phyloP scores from a whole-genome alignment of 495 filamentous ascomycete species.

The Cercophora newfieldiana region DNA sequence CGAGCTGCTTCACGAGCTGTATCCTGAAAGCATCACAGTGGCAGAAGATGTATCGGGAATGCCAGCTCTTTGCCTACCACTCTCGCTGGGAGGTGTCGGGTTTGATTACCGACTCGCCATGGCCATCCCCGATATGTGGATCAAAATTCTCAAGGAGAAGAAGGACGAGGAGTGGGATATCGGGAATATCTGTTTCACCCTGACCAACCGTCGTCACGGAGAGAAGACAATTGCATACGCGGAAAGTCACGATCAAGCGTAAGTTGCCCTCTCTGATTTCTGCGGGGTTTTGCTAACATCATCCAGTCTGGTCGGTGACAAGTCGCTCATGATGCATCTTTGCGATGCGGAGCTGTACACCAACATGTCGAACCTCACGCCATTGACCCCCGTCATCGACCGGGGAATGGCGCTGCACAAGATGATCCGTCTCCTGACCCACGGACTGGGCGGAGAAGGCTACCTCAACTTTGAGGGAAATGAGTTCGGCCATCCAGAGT shows the following conservation, averaged over 20 bases:
- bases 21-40: slow-evolving; percentile 83
- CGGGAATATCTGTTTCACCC: slow-evolving; percentile 74
- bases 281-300: slow-evolving; percentile 24
- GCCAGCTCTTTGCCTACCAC: slow-evolving; percentile 86
- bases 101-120: slow-evolving; percentile 98
- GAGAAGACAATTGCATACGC: slow-evolving; percentile 99
- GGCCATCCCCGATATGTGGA: slow-evolving; percentile 98
- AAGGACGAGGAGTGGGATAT: slow-evolving; percentile 93
- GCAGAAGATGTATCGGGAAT: slow-evolving; percentile 98
- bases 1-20: slow-evolving; percentile 88
- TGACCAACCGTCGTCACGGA: slow-evolving; percentile 90
- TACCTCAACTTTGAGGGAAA: slow-evolving; percentile 99
- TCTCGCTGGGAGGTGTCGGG: slow-evolving; percentile 85
- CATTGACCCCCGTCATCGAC: slow-evolving; percentile 85
- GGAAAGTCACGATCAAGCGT: slow-evolving; percentile 98
- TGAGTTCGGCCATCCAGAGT: slow-evolving; percentile 98
- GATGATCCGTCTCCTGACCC: slow-evolving; percentile 92
- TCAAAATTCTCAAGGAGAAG: slow-evolving; percentile 95
- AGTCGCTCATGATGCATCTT: slow-evolving; percentile 94
- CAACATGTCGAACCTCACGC: slow-evolving; percentile 85
- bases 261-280: slow-evolving; percentile 41
- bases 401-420: slow-evolving; percentile 93
- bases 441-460: slow-evolving; percentile 92
- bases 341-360: slow-evolving; percentile 98
- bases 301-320: slow-evolving; percentile 90